phyloP scores from a whole-genome alignment of 768 basidiomycete species.

The Pleurotus giganteus region DNA sequence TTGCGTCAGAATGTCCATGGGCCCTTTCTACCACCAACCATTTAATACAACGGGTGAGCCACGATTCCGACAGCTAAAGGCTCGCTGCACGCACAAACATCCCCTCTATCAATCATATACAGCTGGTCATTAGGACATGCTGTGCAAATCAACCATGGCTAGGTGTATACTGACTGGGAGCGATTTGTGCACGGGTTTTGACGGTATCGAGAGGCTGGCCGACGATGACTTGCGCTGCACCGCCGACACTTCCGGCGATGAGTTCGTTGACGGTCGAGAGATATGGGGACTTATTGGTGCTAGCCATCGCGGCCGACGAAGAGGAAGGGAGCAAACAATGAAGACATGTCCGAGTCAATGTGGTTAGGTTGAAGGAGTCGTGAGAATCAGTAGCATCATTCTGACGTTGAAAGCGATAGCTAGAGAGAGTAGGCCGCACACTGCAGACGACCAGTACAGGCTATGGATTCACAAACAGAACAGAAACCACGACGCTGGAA shows the following conservation, averaged over 20 bases:
- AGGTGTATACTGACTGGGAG: constrained; percentile 77
- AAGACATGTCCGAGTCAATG: background rate
- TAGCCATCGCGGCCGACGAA: background rate
- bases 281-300: constrained; percentile 14
- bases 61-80: background rate
- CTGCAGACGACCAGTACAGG: too few relatives aligned
- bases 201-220: constrained; percentile 89
- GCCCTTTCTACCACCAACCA: constrained; percentile 69
- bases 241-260: constrained; percentile 84
- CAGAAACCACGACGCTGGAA: too few relatives aligned
- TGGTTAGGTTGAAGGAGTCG: too few relatives aligned
- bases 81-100: constrained; percentile 71
- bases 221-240: constrained; percentile 94
- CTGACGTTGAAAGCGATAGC: too few relatives aligned
- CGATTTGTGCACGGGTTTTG: constrained; percentile 86
- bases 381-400: too few relatives aligned
- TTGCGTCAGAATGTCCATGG: constrained; percentile 84
- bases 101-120: constrained; percentile 49
- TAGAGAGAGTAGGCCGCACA: too few relatives aligned
- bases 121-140: constrained; percentile 3
- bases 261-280: constrained; percentile 77
- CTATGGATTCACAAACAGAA: too few relatives aligned
- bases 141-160: too few relatives aligned
- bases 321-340: background rate
- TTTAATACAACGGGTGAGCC: background rate